phyloP scores from a whole-genome alignment of 108 stramenopile species.

The Cylindrotheca fusiformis region DNA sequence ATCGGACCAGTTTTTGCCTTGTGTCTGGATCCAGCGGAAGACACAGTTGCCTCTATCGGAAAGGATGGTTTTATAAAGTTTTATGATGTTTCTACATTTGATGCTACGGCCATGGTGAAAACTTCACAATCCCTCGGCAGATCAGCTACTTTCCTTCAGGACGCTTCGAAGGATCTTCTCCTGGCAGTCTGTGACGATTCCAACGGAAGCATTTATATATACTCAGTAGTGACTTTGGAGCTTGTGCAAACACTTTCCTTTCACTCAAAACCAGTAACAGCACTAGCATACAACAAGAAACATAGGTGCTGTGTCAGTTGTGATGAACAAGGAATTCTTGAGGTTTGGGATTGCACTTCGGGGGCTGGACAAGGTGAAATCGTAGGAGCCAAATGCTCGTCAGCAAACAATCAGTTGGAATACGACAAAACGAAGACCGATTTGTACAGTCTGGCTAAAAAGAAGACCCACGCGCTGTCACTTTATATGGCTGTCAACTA shows the following conservation, averaged over 20 bases:
- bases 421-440: constrained; percentile 87
- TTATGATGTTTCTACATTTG: constrained; percentile 94
- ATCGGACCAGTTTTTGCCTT: constrained; percentile 65
- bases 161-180: constrained; percentile 28
- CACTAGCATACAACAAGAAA: constrained; percentile 59
- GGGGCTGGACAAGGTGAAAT: constrained; percentile 12
- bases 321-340: constrained; percentile 90
- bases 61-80: constrained; percentile 89
- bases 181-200: constrained; percentile 27
- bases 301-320: constrained; percentile 68
- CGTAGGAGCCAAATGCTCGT: constrained; percentile 32
- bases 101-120: constrained; percentile 37
- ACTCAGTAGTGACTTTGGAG: constrained; percentile 41
- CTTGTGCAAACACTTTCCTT: constrained; percentile 59
- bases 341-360: constrained; percentile 78
- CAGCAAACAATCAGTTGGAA: constrained; percentile 31
- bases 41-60: constrained; percentile 80
- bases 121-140: constrained; percentile 29
- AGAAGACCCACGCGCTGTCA: constrained; percentile 71
- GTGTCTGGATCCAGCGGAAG: constrained; percentile 60
- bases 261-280: constrained; percentile 81
- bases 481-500: constrained; percentile 44
- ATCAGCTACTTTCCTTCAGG: constrained; percentile 45
- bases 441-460: constrained; percentile 87
- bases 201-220: constrained; percentile 46